These are phyloP conservation scores for Trichoderma sp. DNA, from an alignment of 2,329 filamentous ascomycete species.

Conservation along the genomic window DNA sequence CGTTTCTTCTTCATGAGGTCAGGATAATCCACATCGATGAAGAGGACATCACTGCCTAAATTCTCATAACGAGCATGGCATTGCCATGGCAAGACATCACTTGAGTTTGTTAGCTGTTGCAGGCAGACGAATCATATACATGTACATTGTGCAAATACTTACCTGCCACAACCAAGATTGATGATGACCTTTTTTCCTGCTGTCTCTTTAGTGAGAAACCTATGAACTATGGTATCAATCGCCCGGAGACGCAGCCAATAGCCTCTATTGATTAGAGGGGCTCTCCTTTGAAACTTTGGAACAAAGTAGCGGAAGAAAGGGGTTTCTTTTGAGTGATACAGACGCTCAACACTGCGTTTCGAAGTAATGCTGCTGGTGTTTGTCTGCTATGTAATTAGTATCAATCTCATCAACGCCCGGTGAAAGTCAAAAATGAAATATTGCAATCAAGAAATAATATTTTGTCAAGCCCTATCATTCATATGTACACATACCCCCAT, in stretches of 20 bases:
- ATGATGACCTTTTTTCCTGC: slow-evolving; percentile 69
- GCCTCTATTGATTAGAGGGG: slow-evolving; percentile 86
- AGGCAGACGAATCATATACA: not conserved
- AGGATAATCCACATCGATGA: slow-evolving; percentile 84
- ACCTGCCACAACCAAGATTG: slow-evolving; percentile 90
- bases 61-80: slow-evolving; percentile 66
- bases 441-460: not conserved
- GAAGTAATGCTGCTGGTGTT: slow-evolving; percentile 92
- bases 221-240: slow-evolving; percentile 69
- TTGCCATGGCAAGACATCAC: slow-evolving; percentile 85
- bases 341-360: slow-evolving; percentile 85
- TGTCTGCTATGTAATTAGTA: slow-evolving; percentile 50
- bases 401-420: not conserved
- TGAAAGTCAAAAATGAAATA: not conserved
- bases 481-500: slow-evolving; percentile 49
- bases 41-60: slow-evolving; percentile 58
- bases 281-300: slow-evolving; percentile 74
- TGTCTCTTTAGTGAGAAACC: slow-evolving; percentile 62
- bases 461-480: not conserved
- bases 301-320: slow-evolving; percentile 90
- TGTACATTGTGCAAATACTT: slow-evolving; percentile 37
- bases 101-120: slow-evolving; percentile 36
- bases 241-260: slow-evolving; percentile 85
- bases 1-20: slow-evolving; percentile 75
- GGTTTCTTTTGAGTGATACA: slow-evolving; percentile 74